Percentiles rank a stretch among this genome's conserved stretches.
phyloP scores from a whole-genome alignment of 1,284 basidiomycete species.

The Cryptococcus sp. region DNA sequence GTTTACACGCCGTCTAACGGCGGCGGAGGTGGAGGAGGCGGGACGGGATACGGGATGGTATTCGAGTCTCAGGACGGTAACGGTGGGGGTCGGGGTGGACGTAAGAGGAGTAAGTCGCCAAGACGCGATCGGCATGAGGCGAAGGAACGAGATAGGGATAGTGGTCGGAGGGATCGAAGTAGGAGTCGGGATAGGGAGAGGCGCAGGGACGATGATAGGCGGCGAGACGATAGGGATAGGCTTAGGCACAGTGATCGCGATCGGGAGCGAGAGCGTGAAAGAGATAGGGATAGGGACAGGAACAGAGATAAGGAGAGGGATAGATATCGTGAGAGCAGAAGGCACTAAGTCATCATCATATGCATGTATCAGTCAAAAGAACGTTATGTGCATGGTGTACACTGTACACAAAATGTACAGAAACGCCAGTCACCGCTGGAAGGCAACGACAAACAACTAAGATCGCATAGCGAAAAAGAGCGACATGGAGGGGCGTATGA shows the following conservation, averaged over 20 bases:
- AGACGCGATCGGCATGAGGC: conserved; percentile 3
- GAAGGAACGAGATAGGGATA: conserved; percentile 4
- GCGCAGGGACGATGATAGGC: conserved; percentile 8
- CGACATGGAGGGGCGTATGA: not conserved
- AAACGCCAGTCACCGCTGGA: not conserved
- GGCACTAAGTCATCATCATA: not conserved
- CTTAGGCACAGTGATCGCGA: conserved; percentile 7
- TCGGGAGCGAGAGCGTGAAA: conserved; percentile 15
- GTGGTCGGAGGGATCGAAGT: conserved; percentile 3
- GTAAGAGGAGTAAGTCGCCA: conserved; percentile 10
- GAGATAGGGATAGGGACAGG: conserved; percentile 10
- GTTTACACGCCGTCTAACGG: conserved; percentile 7
- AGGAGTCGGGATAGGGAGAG: conserved; percentile 9
- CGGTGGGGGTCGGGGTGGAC: not conserved
- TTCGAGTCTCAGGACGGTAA: conserved; percentile 12
- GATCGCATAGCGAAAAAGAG: not conserved
- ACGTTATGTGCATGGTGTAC: not conserved
- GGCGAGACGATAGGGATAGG: conserved; percentile 12
- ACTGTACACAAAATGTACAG: not conserved
- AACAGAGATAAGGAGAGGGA: conserved; percentile 9
- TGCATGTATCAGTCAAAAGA: not conserved
- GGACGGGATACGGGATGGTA: conserved; percentile 30
- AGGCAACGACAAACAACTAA: not conserved
- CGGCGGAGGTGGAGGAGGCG: conserved; percentile 13
- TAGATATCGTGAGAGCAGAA: conserved; percentile 1